Evolutionary conservation across 306 rosid species (phyloP).

Genomic region (Phaseolus lunatus): DNA sequence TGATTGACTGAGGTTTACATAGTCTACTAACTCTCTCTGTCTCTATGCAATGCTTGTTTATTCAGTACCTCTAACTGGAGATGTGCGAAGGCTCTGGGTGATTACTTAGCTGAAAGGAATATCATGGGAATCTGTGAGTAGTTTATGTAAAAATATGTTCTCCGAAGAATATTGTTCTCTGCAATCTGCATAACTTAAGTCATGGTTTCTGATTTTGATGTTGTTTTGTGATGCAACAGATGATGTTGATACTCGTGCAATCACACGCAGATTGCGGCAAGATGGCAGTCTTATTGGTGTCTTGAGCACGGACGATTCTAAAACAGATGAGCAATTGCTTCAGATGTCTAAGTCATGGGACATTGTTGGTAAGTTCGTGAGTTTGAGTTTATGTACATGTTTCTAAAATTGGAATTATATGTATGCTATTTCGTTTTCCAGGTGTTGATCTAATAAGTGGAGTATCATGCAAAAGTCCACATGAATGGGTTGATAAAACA

Average conservation of each 20-base stretch:
- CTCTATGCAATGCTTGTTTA: constrained; percentile 34
- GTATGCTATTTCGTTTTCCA: constrained; percentile 49
- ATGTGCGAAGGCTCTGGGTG: constrained; percentile 68
- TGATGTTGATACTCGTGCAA: constrained; percentile 95
- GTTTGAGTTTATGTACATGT: constrained; percentile 5
- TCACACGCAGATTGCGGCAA: constrained; percentile 88
- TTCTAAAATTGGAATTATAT: constrained; percentile 22
- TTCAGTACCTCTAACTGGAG: constrained; percentile 95
- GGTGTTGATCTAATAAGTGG: constrained; percentile 95
- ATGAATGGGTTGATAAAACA: constrained; percentile 84
- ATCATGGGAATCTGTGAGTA: constrained; percentile 98
- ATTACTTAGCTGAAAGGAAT: constrained; percentile 84
- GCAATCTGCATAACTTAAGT: neutral
- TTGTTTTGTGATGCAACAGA: constrained; percentile 60
- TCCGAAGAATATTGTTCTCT: neutral
- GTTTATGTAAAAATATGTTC: constrained; percentile 23
- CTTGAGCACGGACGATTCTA: constrained; percentile 83
- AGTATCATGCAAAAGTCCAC: constrained; percentile 83
- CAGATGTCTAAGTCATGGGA: constrained; percentile 86
- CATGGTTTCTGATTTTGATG: constrained; percentile 33
- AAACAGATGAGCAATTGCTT: constrained; percentile 84
- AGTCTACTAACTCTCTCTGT: constrained; percentile 18
- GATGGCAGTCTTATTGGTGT: constrained; percentile 98
- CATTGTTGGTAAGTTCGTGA: constrained; percentile 79
- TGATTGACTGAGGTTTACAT: constrained; percentile 27